Evolutionary conservation across 1,284 basidiomycete genomes (phyloP), one percentile per base, ranked within the genome.

Genomic region (Malassezia arunalokei): DNA sequence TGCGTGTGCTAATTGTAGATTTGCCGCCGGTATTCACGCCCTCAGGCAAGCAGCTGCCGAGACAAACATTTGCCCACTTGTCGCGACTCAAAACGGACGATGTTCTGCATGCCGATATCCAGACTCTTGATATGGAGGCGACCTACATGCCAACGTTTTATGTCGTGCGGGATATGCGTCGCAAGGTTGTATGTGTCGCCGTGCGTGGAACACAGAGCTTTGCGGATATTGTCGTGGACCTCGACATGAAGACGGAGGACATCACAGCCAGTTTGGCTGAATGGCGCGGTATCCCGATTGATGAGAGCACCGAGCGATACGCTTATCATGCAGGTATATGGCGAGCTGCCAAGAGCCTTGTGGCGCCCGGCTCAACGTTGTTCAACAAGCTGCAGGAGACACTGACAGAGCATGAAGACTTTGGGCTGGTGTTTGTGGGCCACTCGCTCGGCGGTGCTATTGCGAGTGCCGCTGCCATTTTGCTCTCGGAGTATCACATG

Each of bases 71-170:
- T 49, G 68, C 68, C 0, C 65, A 69, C 31, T 56, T 72, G 6
- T 65, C 66, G 2, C 61, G 68, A 14, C 64, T 72, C 42, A 52
- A 66, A 28, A 60, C 63, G 8, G 65, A 69, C 24, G 68, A 71
- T 42, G 69, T 72, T 17, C 57, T 72, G 27, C 68, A 71, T 45
- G 69, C 68, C 5, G 69, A 71, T 32, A 72, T 71, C 30, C 69
- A 72, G 58, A 66, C 65, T 28, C 58, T 72, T 15, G 64, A 66
- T 41, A 57, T 52, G 24, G 60, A 66, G 24, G 65, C 64, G 31
- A 60, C 62, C 41, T 72, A 72, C 56, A 56, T 58, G 14, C 69
- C 69, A 3, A 72, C 69, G 0, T 72, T 72, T 51, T 72, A 71
- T 58, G 47, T 72, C 15, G 60, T 68, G 3, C 61, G 65, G 28